Conservation (phyloP, 208 protist species). For the Polymyxa betae region DNA sequence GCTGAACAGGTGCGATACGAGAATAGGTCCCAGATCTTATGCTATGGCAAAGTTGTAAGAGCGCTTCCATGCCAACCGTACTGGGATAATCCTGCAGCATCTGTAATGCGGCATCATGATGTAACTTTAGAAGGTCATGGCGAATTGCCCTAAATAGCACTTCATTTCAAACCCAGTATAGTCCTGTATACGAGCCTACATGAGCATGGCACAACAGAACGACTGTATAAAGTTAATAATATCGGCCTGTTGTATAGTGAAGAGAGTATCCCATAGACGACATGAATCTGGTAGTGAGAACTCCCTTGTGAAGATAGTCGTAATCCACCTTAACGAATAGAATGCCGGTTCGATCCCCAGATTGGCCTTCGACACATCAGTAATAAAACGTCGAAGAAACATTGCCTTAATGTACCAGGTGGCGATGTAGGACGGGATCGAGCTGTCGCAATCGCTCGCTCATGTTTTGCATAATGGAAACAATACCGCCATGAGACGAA, state of each 20-base stretch:
- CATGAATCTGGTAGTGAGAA: constrained; percentile 23
- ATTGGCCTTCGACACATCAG: neutral
- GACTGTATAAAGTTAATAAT: constrained; percentile 18
- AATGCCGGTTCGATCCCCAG: constrained; percentile 20
- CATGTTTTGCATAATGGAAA: constrained; percentile 2
- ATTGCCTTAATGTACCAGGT: neutral
- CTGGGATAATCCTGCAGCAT: constrained; percentile 25
- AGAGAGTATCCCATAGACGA: constrained; percentile 22
- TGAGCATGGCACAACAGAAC: constrained; percentile 52
- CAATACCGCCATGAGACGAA: constrained; percentile 12
- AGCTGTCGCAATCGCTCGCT: neutral
- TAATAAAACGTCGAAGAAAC: neutral
- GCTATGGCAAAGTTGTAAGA: constrained; percentile 7
- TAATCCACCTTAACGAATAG: constrained; percentile 26
- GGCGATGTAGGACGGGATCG: neutral
- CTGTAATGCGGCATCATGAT: constrained; percentile 20
- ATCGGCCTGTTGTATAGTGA: neutral
- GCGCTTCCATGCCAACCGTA: neutral
- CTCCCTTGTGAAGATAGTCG: constrained; percentile 26
- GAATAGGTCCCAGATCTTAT: constrained; percentile 13
- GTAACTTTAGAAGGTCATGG: neutral
- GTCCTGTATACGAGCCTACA: neutral
- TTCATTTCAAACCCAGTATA: neutral
- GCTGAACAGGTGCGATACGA: no score
- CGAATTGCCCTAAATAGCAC: neutral